Conservation (phyloP, 2,329 filamentous ascomycete species). For the Epicoccum nigrum region DNA sequence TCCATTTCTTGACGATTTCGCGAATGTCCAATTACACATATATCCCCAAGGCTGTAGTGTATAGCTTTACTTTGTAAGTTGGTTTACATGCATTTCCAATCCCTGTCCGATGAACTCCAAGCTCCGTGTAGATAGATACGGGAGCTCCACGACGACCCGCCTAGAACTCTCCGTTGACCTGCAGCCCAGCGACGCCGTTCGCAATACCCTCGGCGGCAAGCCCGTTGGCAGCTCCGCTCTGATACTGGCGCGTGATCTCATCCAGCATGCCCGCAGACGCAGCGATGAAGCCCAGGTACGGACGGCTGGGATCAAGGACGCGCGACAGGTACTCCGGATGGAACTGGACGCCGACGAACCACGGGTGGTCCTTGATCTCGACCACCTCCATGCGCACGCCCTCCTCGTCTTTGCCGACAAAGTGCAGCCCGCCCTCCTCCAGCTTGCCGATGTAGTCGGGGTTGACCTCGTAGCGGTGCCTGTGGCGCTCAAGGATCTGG, state of each 20-base stretch:
- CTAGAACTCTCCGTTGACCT: slow-evolving; percentile 29
- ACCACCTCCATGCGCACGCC: slow-evolving; percentile 83
- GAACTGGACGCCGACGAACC: slow-evolving; percentile 84
- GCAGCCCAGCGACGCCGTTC: slow-evolving; percentile 32
- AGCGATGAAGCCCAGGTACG: slow-evolving; percentile 85
- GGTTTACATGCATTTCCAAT: too few relatives aligned
- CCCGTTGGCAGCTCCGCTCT: slow-evolving; percentile 22
- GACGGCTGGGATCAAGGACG: slow-evolving; percentile 74
- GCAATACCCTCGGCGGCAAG: slow-evolving; percentile 26
- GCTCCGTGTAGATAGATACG: too few relatives aligned
- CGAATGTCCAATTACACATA: slow-evolving; percentile 18
- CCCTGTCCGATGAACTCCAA: too few relatives aligned
- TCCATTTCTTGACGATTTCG: neutral
- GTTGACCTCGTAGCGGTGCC: slow-evolving; percentile 91
- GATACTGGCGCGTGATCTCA: slow-evolving; percentile 47
- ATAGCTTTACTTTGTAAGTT: neutral
- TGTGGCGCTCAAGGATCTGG: slow-evolving; percentile 72
- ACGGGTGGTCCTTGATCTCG: slow-evolving; percentile 82
- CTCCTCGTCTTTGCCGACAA: slow-evolving; percentile 79
- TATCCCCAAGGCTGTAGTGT: neutral
- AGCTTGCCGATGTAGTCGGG: slow-evolving; percentile 74
- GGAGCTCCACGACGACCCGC: too few relatives aligned
- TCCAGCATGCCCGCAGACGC: slow-evolving; percentile 73
- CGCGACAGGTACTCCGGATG: slow-evolving; percentile 85
- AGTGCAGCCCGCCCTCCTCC: slow-evolving; percentile 71